Base-by-base conservation (phyloP, 2,329 filamentous ascomycete species). In the Cercospora janseana region DNA sequence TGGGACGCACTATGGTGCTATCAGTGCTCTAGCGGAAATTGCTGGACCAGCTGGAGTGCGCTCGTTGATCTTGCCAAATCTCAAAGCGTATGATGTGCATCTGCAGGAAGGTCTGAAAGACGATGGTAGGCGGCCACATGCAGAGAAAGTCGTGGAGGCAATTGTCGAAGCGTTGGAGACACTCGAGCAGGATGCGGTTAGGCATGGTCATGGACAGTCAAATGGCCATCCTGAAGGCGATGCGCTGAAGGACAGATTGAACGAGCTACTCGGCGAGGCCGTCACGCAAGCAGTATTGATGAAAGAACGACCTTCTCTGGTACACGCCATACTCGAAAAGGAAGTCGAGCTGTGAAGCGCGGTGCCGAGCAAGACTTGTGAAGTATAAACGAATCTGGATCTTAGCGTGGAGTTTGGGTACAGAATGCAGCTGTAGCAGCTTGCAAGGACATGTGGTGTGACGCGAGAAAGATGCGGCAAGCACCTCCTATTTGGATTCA, bases 1-100 rank as follows among this genome's bases (percentile, higher is more conserved):
- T 0, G 83, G 87, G 1, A 86, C 92, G 1, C 88, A 95, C 63
- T 98, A 93, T 66, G 93, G 93, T 35, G 89, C 92, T 5, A 79
- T 98, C 16, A 80, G 84, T 23, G 92, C 91, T 1, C 75, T 98
- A 2, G 78, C 85, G 2, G 82, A 85, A 1, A 85, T 94, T 18
- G 89, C 90, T 20, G 90, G 84, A 7, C 63, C 76, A 1, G 82
- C 85, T 52, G 80, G 81, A 16, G 75, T 86, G n/a, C 74, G 79
- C 15, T 76, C 79, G 37, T 71, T 87, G 4, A 76, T 88, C 32
- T 60, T 88, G 15, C 84, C 84, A 1, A 87, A 86, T 56, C 70
- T 87, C 18, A 79, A 77, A 50, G 74, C 79, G 0, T 88, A 85
- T 62, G 81, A 85, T 43, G 75, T 75, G 13, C 72, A 86, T 8